Evolutionary conservation across 2,329 filamentous ascomycete genomes (phyloP), one percentile per base, ranked within the genome.

Genomic region (Coniella vitis): DNA sequence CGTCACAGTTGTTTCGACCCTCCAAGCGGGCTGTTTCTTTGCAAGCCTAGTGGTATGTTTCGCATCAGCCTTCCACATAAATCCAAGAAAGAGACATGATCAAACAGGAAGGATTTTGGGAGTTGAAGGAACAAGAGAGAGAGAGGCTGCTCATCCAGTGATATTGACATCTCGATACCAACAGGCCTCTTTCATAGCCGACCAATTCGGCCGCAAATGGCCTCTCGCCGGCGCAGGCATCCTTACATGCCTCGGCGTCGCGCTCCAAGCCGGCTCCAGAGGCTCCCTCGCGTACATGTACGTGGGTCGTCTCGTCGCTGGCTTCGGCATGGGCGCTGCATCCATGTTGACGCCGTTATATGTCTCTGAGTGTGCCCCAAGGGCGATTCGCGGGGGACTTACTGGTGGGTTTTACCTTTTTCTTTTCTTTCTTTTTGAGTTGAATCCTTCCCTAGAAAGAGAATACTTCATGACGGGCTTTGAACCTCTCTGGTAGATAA

Each of bases 21-120:
- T 87, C 9, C 83, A 87, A 64, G 82, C 76, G 37, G 83, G 83
- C 44, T 84, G 80, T 54, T 86, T 86, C 62, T 69, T 77, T 45
- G 81, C 82, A 32, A 80, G 80, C 51, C 70, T 86, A 54, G 53
- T 77, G 47, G 74, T 49, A 29, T 20, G 47, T 39, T 3, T 9
- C n/a, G 9, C n/a, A 7, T 10, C 12, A 4, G 19, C 19, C 36
- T 8, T 17, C 31, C 10, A 4, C 34, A 29, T 5, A 31, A 13
- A 5, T 9, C 12, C 3, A 12, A 19, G 67, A 20, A 61, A 60
- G 32, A 58, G 53, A 2, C 44, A 60, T 8, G 10, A 31, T 34
- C 36, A 17, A 4, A 29, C 25, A 29, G 25, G 10, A 29, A 29
- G 25, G 5, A 29, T 5, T 10, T 5, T 10, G 10, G 10, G 10